A percentile compares a stretch with the other conserved stretches of the same genome.
phyloP scores from a whole-genome alignment of 148 eudicot genomes.

The Euryodendron excelsum region DNA sequence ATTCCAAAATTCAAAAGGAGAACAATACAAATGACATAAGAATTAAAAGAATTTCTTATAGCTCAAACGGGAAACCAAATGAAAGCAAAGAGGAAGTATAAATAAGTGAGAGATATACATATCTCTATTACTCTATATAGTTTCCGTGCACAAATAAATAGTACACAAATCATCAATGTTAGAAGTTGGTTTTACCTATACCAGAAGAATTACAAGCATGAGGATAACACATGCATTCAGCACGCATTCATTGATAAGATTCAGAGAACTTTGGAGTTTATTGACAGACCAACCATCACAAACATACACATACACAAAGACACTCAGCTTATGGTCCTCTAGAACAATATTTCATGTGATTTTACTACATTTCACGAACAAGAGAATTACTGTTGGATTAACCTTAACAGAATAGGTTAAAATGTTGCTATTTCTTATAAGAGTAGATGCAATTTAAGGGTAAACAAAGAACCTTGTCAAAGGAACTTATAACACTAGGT shows the following conservation, averaged over 20 bases:
- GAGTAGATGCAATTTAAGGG: neutral
- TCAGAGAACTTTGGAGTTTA: neutral
- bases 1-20: neutral
- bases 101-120: neutral
- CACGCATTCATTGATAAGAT: neutral
- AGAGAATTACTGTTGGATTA: neutral
- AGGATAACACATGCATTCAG: neutral
- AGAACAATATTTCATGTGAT: too few species aligned
- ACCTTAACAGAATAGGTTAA: neutral
- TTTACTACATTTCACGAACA: too few species aligned
- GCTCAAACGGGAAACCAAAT: neutral
- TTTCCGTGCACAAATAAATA: neutral
- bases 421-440: neutral
- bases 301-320: neutral
- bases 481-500: too few species aligned
- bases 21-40: neutral
- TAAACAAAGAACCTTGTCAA: neutral
- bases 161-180: neutral
- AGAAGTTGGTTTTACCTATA: neutral
- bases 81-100: neutral
- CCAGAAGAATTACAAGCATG: neutral
- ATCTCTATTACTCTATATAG: neutral
- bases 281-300: neutral
- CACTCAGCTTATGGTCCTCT: neutral
- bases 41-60: slow-evolving; percentile 1